Base-by-base conservation (phyloP, 2,329 filamentous ascomycete species). In the Pochonia chlamydosporia region DNA sequence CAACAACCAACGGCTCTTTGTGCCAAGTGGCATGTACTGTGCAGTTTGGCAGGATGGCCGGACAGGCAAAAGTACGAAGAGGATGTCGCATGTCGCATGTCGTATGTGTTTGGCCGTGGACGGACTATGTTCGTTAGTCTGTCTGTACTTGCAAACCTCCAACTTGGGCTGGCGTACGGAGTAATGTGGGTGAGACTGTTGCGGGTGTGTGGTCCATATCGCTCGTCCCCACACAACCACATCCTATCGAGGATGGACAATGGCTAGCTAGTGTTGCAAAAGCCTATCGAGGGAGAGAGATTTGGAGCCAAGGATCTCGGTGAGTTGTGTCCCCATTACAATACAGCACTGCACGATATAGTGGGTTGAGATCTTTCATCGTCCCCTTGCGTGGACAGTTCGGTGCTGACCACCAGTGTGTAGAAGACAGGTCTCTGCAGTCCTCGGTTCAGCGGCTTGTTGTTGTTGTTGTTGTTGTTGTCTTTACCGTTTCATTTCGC, bases 251-350 rank as follows among this genome's bases (percentile, higher is more conserved):
- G 9, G 28, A 37, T 16, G 3, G 7, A 26, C 26, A 31, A 7
- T 11, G 16, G 13, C 7, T 35, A 16, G 3, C 33, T 23, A 42
- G 40, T 35, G 24, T 43, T 18, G 40, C 28, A 33, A 39, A 20
- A 23, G 20, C 30, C n/a, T 47, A 23, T 47, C 41, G 25, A 48
- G 41, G 46, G 45, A 47, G 45, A 24, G 39, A 37, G 39, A 28
- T 28, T 40, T n/a, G n/a, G 31, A 37, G 37, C 28, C 45, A 25
- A 24, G 45, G 21, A 11, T 37, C 37, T 40, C 44, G 24, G 28
- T 4, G 26, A 14, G 20, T 20, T 26, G 26, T 35, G n/a, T 14
- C n/a, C 21, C 33, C n/a, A n/a, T 24, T 25, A 20, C 26, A 40
- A n/a, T n/a, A n/a, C n/a, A n/a, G n/a, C n/a, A n/a, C n/a, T n/a